Evolutionary conservation across 2,329 filamentous ascomycete genomes (phyloP), one percentile per base, ranked within the genome.

Genomic region (Cryoendolithus antarcticus): DNA sequence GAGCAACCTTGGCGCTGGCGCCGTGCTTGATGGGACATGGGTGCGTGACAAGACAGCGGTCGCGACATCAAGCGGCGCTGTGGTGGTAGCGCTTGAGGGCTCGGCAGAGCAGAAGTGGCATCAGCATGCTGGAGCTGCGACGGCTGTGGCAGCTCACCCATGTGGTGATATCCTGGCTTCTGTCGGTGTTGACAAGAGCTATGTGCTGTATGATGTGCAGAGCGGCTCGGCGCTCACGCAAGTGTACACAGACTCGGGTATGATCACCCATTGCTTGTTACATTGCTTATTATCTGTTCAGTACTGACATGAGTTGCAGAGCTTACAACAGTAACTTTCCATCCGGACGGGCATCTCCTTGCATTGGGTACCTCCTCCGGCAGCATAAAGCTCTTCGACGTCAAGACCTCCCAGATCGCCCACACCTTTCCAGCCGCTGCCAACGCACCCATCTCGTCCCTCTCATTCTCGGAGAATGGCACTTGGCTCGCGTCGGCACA

Each of bases 341-440:
- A 98, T 59, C 91, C 93, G 5, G 91, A 98, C 56, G 91, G 91
- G n/a, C 85, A 95, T 57, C 72, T 98, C 4, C 77, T 96, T 51
- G 89, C 86, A 30, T 82, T 81, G 2, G 91, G 89, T 46, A 83
- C 82, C n/a, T 66, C 67, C 7, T 72, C 81, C 35, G 86, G 86
- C 33, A 77, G 86, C 42, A 82, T 98, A 59, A 85, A 88, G 59
- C 74, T 98, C 38, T 96, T 83, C 63, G 83, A 94, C 62, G 80
- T 86, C 49, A 88, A 82, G 61, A 82, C 75, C 0, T 81, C 86
- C 30, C 74, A 80, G 44, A 72, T 77, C 48, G 84, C 85, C 21
- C 85, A 85, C 21, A 77, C 75, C 40, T 94, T 93, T 60, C 49
- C 51, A 9, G 47, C 57, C 19, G 66, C 70, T 6, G 62, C 69